phyloP scores from a whole-genome alignment of 2,329 filamentous ascomycete species.

The Aspergillus oerlinghausenensis region DNA sequence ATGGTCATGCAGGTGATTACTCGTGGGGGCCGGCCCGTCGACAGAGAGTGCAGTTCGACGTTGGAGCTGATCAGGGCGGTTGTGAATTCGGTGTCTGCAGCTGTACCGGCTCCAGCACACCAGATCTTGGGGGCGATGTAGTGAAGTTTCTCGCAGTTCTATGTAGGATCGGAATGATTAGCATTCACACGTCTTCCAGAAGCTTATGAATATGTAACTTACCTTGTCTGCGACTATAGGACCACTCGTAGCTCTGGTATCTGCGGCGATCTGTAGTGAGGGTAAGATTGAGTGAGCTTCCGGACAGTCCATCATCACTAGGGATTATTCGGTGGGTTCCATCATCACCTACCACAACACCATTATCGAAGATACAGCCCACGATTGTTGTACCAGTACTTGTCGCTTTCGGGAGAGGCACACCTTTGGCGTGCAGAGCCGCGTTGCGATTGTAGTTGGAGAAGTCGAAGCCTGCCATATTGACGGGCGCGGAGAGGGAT shows the following conservation, averaged over 20 bases:
- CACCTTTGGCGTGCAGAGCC: conserved; percentile 87
- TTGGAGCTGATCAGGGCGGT: conserved; percentile 98
- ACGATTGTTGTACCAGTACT: conserved; percentile 99
- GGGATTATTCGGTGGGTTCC: neutral
- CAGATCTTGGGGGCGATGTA: conserved; percentile 98
- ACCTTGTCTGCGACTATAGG: conserved; percentile 98
- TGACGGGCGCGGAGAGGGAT: conserved; percentile 32
- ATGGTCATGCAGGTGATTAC: conserved; percentile 99
- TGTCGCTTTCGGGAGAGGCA: conserved; percentile 93
- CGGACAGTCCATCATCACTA: neutral
- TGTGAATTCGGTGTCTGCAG: conserved; percentile 98
- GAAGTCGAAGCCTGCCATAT: conserved; percentile 97
- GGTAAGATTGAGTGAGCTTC: conserved; percentile 18
- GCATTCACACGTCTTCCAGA: neutral
- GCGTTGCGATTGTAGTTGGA: conserved; percentile 99
- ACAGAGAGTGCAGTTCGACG: conserved; percentile 94
- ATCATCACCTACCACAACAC: conserved; percentile 70
- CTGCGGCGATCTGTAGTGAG: conserved; percentile 74
- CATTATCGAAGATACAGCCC: conserved; percentile 91
- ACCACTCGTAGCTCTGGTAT: conserved; percentile 93
- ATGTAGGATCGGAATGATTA: neutral
- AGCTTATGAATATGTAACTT: conserved; percentile 12
- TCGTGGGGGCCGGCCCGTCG: conserved; percentile 90
- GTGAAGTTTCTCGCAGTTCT: conserved; percentile 99
- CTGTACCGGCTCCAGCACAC: conserved; percentile 97